phyloP scores from a whole-genome alignment of 106 monocot species.

The Chionographis japonica region DNA sequence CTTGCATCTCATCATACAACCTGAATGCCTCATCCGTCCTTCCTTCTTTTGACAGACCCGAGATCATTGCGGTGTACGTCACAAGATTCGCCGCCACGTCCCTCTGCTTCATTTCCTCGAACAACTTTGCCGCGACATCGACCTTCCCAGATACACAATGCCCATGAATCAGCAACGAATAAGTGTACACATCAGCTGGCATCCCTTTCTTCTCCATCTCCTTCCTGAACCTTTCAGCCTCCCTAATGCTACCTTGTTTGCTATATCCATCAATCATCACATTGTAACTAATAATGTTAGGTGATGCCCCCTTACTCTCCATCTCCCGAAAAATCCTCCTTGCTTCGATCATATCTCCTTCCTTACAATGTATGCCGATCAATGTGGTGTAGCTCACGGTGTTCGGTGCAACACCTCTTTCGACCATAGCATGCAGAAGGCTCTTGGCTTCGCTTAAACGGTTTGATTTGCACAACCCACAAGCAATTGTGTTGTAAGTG shows the following conservation, averaged over 20 bases:
- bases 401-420: constrained; percentile 62
- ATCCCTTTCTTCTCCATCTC: constrained; percentile 86
- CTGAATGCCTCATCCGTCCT: constrained; percentile 79
- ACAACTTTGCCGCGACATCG: constrained; percentile 48
- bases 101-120: constrained; percentile 63
- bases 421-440: constrained; percentile 48
- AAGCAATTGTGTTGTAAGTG: constrained; percentile 67
- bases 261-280: constrained; percentile 73
- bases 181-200: constrained; percentile 71
- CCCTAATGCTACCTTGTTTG: constrained; percentile 71
- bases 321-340: constrained; percentile 56
- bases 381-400: constrained; percentile 63
- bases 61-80: constrained; percentile 74
- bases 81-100: constrained; percentile 37
- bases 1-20: constrained; percentile 80
- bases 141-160: constrained; percentile 61
- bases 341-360: constrained; percentile 68
- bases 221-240: constrained; percentile 59
- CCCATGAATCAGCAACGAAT: constrained; percentile 76
- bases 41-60: constrained; percentile 73
- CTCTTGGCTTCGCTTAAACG: constrained; percentile 45
- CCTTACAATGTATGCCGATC: constrained; percentile 67
- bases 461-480: constrained; percentile 40
- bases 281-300: constrained; percentile 58
- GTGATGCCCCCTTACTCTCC: constrained; percentile 36